Conservation (phyloP, 257 asterid genomes). For the Solanum pennellii region DNA sequence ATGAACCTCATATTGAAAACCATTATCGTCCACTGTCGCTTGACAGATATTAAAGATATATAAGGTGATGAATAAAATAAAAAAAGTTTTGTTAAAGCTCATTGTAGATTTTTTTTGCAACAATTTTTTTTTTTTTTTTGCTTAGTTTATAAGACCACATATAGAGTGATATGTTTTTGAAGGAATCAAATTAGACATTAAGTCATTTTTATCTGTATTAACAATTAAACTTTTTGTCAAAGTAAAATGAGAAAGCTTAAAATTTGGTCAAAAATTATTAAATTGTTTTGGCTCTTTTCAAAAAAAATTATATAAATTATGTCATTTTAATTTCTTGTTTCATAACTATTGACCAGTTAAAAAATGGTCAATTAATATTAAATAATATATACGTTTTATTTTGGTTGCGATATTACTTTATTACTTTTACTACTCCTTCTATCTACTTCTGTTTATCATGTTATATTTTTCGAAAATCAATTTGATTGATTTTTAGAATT, state of each 20-base stretch:
- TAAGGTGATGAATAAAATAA: neutral
- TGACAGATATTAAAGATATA: neutral
- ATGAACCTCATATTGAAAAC: neutral
- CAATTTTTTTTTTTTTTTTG: neutral
- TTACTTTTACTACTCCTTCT: too few species aligned
- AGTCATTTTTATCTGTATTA: neutral
- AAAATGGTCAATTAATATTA: too few species aligned
- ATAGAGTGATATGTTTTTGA: neutral
- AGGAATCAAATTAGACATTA: neutral
- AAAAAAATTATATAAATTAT: neutral
- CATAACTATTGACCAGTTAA: too few species aligned
- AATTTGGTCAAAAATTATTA: too few species aligned
- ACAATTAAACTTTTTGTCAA: neutral
- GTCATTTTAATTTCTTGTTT: neutral
- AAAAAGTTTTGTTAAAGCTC: neutral
- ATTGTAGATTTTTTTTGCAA: neutral
- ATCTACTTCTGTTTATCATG: too few species aligned
- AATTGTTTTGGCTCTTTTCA: neutral
- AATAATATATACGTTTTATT: too few species aligned
- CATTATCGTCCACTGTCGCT: neutral
- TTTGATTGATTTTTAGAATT: too few species aligned
- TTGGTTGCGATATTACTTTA: too few species aligned
- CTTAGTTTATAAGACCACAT: too few species aligned
- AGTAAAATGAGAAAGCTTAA: neutral
- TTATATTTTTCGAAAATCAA: too few species aligned